Base-by-base conservation (phyloP, 768 basidiomycete species). In the Xerocomellus dryophilus region DNA sequence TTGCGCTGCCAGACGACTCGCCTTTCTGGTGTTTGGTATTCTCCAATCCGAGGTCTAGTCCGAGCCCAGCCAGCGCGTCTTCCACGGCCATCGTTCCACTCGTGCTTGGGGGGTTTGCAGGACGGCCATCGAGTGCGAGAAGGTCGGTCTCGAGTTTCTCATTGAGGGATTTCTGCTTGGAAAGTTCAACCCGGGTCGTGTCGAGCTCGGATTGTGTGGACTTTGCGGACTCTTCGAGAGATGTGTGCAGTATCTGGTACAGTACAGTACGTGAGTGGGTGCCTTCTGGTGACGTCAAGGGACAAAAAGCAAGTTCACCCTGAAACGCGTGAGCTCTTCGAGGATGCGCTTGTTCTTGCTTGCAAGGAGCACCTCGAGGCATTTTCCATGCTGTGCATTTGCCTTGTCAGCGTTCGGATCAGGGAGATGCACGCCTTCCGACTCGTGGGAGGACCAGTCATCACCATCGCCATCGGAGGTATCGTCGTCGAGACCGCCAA, bases 131-230 rank as follows among this genome's bases (percentile, higher is more conserved):
- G 66, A 98, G 76, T 15, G 86, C 84, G 41, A 97, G 69, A 41
- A 98, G 77, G 66, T 99, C 97, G 56, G 81, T 90, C 75, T 99
- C 97, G 8, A 99, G 79, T 64, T 84, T 87, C 68, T 98, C 94
- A 57, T 93, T 97, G 46, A 99, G 76, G 0, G 73, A 70, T 51
- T 79, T 85, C 64, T 94, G 88, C 66, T 87, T 90, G 41, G 86
- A 82, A 7, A 96, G 74, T 53, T 96, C 92, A 12, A 74, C 69
- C 21, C 79, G 77, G 7, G 84, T 78, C 7, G 71, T 69, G 11
- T 79, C 78, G 0, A 94, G 77, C 41, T 85, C 80, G 4, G 81
- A 77, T 57, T 83, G 78, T 0, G 81, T 71, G 7, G 74, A 73
- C 45, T 80, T 75, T 47, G 93, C 75, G 2, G 84, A 85, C 5